These are phyloP conservation scores for Aspergillus floridensis DNA, from an alignment of 2,329 filamentous ascomycete species.

Conservation along the genomic window DNA sequence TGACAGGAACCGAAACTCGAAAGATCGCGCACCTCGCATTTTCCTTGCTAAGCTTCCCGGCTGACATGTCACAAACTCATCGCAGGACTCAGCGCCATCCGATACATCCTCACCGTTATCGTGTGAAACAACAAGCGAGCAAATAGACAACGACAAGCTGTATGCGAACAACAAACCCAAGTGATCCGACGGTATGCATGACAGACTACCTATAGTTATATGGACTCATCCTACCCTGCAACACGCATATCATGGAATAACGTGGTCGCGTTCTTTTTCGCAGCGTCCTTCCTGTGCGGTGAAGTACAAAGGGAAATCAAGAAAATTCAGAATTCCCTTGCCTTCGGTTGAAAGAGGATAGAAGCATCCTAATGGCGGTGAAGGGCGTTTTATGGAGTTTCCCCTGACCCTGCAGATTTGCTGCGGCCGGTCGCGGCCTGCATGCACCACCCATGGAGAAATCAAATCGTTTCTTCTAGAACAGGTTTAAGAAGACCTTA, in stretches of 20 bases:
- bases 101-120: no score
- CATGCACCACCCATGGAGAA: not conserved
- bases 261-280: not conserved
- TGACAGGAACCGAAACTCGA: no score
- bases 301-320: not conserved
- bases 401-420: not conserved
- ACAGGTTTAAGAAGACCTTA: not conserved
- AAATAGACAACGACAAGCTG: no score
- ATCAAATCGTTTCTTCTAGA: not conserved
- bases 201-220: not conserved
- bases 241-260: not conserved
- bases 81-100: no score
- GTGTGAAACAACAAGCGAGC: no score
- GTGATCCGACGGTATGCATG: no score
- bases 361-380: not conserved
- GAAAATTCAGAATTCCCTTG: not conserved
- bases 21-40: no score
- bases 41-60: no score
- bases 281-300: not conserved
- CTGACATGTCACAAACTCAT: no score
- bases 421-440: not conserved
- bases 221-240: not conserved
- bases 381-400: not conserved
- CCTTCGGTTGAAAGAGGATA: not conserved
- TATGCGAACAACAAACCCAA: no score